Conservation (phyloP, 805 yeast species). For the Hanseniaspora thailandica region DNA sequence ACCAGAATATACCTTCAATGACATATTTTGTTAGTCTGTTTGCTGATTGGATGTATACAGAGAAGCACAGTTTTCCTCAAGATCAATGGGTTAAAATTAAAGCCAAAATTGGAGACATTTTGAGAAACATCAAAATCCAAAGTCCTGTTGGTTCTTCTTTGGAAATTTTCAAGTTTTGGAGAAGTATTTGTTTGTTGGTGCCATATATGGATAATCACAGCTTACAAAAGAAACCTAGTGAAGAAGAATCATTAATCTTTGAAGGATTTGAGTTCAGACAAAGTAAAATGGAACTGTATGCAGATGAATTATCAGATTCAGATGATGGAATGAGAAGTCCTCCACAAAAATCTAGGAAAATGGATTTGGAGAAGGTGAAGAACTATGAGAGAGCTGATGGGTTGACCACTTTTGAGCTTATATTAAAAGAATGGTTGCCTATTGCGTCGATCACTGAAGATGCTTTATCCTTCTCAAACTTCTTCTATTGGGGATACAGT, state of each 20-base stretch:
- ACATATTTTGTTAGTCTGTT: not conserved
- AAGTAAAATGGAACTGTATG: too few species aligned
- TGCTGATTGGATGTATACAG: not conserved
- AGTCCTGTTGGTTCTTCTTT: not conserved
- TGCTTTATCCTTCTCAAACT: constrained; percentile 5
- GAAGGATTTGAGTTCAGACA: not conserved
- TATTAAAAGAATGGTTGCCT: constrained; percentile 3
- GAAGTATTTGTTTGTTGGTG: not conserved
- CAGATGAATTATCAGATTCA: too few species aligned
- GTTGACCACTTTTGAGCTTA: not conserved
- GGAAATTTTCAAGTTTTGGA: constrained; percentile 9
- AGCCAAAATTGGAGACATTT: not conserved
- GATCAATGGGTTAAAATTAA: not conserved
- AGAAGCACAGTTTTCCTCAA: not conserved
- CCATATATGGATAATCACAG: constrained; percentile 1
- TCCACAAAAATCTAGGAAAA: too few species aligned
- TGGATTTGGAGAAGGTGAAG: not conserved
- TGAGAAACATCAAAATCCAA: not conserved
- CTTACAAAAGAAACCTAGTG: not conserved
- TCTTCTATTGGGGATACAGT: constrained; percentile 9
- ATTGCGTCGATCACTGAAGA: too few species aligned
- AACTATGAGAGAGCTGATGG: not conserved
- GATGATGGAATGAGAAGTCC: too few species aligned
- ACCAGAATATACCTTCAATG: not conserved
- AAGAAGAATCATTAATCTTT: not conserved